Evolutionary conservation across 2,329 filamentous ascomycete species (phyloP), one percentile per base, ranked within the genome.

Genomic region (Diaporthe sp.): DNA sequence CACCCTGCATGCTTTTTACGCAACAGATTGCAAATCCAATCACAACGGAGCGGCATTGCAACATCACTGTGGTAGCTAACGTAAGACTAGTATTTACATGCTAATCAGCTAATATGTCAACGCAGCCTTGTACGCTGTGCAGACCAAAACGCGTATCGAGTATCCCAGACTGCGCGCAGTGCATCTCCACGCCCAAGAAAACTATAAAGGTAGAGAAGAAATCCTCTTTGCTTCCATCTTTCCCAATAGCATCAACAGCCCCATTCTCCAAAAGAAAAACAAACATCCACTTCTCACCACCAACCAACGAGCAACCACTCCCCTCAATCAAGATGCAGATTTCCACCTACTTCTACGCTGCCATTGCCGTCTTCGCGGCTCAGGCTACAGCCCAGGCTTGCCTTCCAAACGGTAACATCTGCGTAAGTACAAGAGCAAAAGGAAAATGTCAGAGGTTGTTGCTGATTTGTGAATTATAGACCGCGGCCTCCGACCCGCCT

Each of bases 151-250:
- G 55, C 33, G 57, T 42, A 28, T 17, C 19, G 35, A 19, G 35
- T 61, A 28, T 61, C n/a, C 25, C 57, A 61, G 35, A 28, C 12
- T 12, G 8, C n/a, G 19, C 12, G 38, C n/a, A 17, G 57, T 9
- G 38, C 35, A 38, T 30, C 38, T 61, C 5, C 57, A 42, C 6
- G 57, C 28, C 57, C 38, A 42, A 17, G 28, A 61, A 60, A 61
- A 45, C 57, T 61, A 61, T 61, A 61, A 61, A 61, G 58, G 38
- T 10, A 61, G 57, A 61, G 57, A 58, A 58, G 54, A n/a, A 38
- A 15, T 13, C 28, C 57, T 13, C 57, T 61, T 25, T 19, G 22
- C 19, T 42, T 42, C 57, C 30, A 0, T 12, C 57, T 42, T 15
- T 61, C n/a, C 8, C 7, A 28, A 40, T 9, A 42, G 5, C 57